Evolutionary conservation across 108 stramenopile species (phyloP), one percentile per base, ranked within the genome.

Genomic region (Licmophora abbreviata): DNA sequence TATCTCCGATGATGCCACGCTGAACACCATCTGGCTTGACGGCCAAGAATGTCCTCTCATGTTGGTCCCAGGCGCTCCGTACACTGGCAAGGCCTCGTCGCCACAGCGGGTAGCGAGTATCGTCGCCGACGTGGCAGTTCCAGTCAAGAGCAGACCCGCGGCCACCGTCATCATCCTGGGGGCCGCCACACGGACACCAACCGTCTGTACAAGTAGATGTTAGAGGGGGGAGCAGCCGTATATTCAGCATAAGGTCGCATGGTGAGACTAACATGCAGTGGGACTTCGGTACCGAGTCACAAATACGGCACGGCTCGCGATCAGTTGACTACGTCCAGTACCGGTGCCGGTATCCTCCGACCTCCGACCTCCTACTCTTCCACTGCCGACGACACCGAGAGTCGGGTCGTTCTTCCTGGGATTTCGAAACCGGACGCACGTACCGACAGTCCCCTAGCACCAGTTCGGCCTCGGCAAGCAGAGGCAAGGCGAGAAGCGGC

Each of bases 1-100:
- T 93, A 44, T 92, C 88, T 21, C 92, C 93, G 29, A 95, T 73
- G 36, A 95, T 61, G n/a, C 88, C 92, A 14, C 96, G 74, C 64
- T 95, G 95, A 7, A 97, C 96, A 29, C 88, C 96, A 65, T 97
- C 95, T 12, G 96, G 95, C 70, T 97, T 97, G 60, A 90, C 71
- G 42, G 92, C 89, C 61, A 94, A 69, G 68, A 88, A 93, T 40
- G 85, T 90, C 27, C 90, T 79, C 59, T 94, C 93, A 51, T 78
- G 85, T 75, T 80, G 54, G 81, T 87, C 50, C 83, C 83, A 32
- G 83, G 61, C 49, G 70, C 54, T 37, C 83, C 83, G 14, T 73
- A 61, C 8, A 85, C 83, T 9, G 83, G 83, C 32, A 85, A 63
- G 17, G 59, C 57, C 18, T 64, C 79, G 55, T 70, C 71, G 17